Conservation (phyloP, 1,284 basidiomycete species). For the Moesziomyces globuligerus region DNA sequence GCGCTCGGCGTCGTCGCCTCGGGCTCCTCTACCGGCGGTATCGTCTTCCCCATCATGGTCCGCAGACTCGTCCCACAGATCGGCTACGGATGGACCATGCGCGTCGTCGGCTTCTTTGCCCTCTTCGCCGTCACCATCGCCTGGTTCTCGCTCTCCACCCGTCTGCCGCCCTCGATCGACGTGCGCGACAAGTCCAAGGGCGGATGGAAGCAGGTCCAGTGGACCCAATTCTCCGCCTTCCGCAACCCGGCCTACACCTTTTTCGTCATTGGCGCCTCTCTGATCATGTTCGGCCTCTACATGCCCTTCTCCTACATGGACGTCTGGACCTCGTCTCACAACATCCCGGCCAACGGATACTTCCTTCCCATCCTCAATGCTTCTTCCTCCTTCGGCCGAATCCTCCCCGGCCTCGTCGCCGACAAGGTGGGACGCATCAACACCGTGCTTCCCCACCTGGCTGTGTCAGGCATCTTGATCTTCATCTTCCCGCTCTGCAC, state of each 20-base stretch:
- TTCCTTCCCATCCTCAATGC: conserved; percentile 57
- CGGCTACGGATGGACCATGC: conserved; percentile 52
- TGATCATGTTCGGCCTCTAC: conserved; percentile 55
- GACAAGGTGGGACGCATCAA: conserved; percentile 67
- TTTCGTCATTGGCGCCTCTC: conserved; percentile 37
- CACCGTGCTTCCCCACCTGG: conserved; percentile 62
- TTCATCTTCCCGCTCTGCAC: conserved; percentile 49
- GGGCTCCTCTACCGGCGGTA: conserved; percentile 52
- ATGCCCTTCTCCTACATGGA: conserved; percentile 52
- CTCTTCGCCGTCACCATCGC: conserved; percentile 32
- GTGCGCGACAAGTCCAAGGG: conserved; percentile 40
- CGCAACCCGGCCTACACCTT: conserved; percentile 39
- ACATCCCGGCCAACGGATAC: conserved; percentile 38
- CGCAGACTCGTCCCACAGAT: conserved; percentile 34
- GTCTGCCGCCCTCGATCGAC: conserved; percentile 41
- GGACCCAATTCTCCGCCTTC: conserved; percentile 39
- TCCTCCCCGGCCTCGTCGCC: conserved; percentile 64
- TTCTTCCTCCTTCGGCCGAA: conserved; percentile 62
- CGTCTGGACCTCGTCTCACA: conserved; percentile 31
- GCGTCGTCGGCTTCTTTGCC: conserved; percentile 52
- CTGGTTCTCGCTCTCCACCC: conserved; percentile 41
- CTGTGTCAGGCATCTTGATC: conserved; percentile 54
- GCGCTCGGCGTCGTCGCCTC: conserved; percentile 51
- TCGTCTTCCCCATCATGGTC: conserved; percentile 58
- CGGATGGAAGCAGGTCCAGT: conserved; percentile 42